Conservation (phyloP, 2,329 filamentous ascomycete genomes). For the Fusarium sp. region DNA sequence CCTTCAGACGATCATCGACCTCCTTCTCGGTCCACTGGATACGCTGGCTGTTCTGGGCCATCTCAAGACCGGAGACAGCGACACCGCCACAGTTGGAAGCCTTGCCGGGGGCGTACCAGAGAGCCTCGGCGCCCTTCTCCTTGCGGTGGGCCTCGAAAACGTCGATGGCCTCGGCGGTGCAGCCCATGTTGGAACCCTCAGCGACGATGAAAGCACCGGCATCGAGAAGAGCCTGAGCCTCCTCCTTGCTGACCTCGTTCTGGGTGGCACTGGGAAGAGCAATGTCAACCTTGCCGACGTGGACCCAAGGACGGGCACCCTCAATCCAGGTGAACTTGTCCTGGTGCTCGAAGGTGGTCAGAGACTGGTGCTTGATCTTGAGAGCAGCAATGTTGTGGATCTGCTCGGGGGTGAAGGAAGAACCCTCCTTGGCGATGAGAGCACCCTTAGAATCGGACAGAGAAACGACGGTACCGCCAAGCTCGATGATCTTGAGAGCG, state of each 20-base stretch:
- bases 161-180: conserved; percentile 95
- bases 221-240: conserved; percentile 85
- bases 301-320: conserved; percentile 90
- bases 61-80: conserved; percentile 96
- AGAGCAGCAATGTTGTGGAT: conserved; percentile 84
- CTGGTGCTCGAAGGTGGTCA: conserved; percentile 78
- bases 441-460: conserved; percentile 93
- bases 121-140: conserved; percentile 76
- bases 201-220: conserved; percentile 88
- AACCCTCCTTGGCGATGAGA: conserved; percentile 80
- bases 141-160: conserved; percentile 86
- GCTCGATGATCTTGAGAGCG: conserved; percentile 95
- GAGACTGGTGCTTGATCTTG: conserved; percentile 88
- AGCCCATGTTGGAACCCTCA: conserved; percentile 99
- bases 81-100: conserved; percentile 98
- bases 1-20: conserved; percentile 91
- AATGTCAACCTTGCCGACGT: conserved; percentile 91
- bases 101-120: conserved; percentile 98
- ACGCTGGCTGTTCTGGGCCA: conserved; percentile 96
- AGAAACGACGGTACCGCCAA: conserved; percentile 92
- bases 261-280: conserved; percentile 95
- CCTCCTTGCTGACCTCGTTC: conserved; percentile 95
- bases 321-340: conserved; percentile 87
- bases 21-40: conserved; percentile 89
- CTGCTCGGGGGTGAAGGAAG: conserved; percentile 83